A percentile compares a stretch with the other conserved stretches of the same genome.
These are phyloP conservation scores for Astrothelium macrocarpum DNA, from an alignment of 495 filamentous ascomycete species.

Conservation along the genomic window DNA sequence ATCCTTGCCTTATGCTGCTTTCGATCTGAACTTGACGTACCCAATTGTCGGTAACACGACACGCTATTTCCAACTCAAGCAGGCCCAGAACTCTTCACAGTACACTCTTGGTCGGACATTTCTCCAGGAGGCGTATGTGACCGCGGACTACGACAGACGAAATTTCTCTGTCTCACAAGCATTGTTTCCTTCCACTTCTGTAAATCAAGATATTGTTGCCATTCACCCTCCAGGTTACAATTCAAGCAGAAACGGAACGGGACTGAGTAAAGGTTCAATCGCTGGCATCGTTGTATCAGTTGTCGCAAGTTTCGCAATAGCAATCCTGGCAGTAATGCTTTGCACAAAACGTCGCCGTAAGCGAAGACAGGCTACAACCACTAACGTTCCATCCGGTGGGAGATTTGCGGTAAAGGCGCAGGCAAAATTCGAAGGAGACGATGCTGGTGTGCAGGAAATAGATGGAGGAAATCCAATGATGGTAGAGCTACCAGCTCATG, in stretches of 20 bases:
- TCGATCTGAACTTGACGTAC: conserved; percentile 18
- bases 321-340: neutral
- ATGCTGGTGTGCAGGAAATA: neutral
- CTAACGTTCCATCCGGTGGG: neutral
- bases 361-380: neutral
- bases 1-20: conserved; percentile 25
- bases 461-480: neutral
- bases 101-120: conserved; percentile 29
- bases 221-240: neutral
- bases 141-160: conserved; percentile 27
- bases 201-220: conserved; percentile 6
- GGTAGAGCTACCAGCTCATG: neutral
- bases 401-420: neutral
- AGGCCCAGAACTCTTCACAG: conserved; percentile 18
- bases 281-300: neutral
- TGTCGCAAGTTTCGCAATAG: neutral
- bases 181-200: conserved; percentile 4
- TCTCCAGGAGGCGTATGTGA: conserved; percentile 32
- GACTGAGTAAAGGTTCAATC: neutral
- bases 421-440: neutral
- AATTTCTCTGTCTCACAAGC: conserved; percentile 26
- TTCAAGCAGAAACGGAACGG: neutral
- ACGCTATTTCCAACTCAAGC: conserved; percentile 24
- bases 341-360: neutral
- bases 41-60: conserved; percentile 17